phyloP scores from a whole-genome alignment of 2,329 filamentous ascomycete genomes.

The Trichoderma harzianum region DNA sequence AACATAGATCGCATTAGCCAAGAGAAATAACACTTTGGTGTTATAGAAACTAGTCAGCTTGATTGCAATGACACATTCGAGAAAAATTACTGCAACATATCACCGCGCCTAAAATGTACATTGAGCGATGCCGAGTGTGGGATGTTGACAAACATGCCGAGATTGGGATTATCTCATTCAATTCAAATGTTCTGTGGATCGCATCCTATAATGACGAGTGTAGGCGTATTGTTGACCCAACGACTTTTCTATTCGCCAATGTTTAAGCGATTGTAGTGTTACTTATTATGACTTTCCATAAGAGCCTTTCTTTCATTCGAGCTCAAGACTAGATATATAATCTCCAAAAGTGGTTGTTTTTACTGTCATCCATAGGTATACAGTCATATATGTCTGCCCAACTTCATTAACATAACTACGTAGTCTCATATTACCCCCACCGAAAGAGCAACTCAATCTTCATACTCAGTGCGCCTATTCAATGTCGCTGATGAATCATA shows the following conservation, averaged over 20 bases:
- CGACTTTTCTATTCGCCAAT: neutral
- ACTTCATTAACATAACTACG: neutral
- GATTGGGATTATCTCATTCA: neutral
- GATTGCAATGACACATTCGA: neutral
- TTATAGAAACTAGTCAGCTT: neutral
- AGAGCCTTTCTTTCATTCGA: neutral
- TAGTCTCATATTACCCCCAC: neutral
- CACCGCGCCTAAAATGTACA: neutral
- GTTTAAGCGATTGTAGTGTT: neutral
- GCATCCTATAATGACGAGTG: neutral
- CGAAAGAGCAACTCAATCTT: neutral
- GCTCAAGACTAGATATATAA: neutral
- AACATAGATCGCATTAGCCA: slow-evolving; percentile 31
- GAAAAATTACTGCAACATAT: neutral
- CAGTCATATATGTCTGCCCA: neutral
- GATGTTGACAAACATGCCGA: neutral
- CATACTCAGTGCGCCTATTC: neutral
- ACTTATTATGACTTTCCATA: no score
- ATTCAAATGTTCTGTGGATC: neutral
- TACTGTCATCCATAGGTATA: neutral
- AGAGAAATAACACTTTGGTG: neutral
- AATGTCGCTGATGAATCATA: neutral
- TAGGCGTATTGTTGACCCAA: neutral
- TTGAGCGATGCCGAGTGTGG: neutral
- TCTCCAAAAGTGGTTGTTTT: neutral